Evolutionary conservation across 2,329 filamentous ascomycete genomes (phyloP), one percentile per base, ranked within the genome.

Genomic region (Exophiala spinifera): DNA sequence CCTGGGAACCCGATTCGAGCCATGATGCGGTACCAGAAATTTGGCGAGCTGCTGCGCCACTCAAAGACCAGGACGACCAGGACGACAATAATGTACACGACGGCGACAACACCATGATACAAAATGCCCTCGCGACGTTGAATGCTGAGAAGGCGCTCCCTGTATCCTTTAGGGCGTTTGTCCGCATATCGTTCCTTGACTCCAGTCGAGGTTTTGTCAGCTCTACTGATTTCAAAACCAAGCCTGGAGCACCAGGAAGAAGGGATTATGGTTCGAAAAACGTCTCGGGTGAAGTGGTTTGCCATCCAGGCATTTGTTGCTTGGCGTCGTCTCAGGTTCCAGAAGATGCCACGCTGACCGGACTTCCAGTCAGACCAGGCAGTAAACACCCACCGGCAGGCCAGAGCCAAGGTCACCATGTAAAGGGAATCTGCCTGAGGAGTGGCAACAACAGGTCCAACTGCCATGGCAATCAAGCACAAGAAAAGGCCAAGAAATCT

Each of bases 291-390:
- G 46, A 62, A 59, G 43, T 62, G 60, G 23, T 58, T 47, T 17
- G 54, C 53, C 25, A 57, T 34, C 60, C 60, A 62, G 15, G 49
- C 56, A 19, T 53, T 51, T 14, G 54, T 59, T n/a, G 55, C 56
- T 19, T 51, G 36, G 6, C 53, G 57, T 19, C 60, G 46, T 33
- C 55, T 43, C 25, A 49, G 17, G 36, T 54, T 54, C 54, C 40
- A 52, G 17, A 47, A 39, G 40, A 23, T 51, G 46, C 42, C 42
- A 25, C 15, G 21, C 11, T 13, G 14, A 25, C 28, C 19, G 13
- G 19, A 44, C n/a, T 44, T 44, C 19, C 10, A 23, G 21, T 44
- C 42, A 8, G 42, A 21, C 20, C 23, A 44, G 21, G 40, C 34
- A 10, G 14, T 36, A 15, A 54, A 14, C 8, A 53, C 3, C 17